These are phyloP conservation scores for Leishmania guyanensis DNA, from an alignment of 208 protist genomes.

Conservation along the genomic window DNA sequence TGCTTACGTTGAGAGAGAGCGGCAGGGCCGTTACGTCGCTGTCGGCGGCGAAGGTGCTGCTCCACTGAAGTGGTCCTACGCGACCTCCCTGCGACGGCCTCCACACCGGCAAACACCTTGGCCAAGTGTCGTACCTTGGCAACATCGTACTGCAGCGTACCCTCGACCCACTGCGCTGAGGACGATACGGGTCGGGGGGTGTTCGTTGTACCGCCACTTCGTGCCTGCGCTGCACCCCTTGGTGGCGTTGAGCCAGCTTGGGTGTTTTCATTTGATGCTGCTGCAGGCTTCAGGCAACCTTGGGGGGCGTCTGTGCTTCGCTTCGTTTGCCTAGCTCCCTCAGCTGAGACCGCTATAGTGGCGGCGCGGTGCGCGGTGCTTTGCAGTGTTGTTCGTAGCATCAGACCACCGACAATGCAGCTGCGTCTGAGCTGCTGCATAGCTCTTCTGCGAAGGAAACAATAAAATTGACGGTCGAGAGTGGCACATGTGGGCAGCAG, in stretches of 20 bases:
- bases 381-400: background rate
- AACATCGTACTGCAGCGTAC: constrained; percentile 23
- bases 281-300: background rate
- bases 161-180: constrained; percentile 14
- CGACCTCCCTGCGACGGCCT: background rate
- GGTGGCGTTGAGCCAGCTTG: background rate
- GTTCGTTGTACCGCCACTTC: background rate
- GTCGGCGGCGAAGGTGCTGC: constrained; percentile 2
- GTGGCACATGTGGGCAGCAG: background rate
- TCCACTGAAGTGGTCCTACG: background rate
- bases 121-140: constrained; percentile 22
- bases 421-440: background rate
- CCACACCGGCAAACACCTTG: constrained; percentile 15
- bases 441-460: background rate
- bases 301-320: background rate
- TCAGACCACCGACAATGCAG: background rate
- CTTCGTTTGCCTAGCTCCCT: background rate
- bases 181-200: background rate
- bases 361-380: background rate
- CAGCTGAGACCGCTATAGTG: background rate
- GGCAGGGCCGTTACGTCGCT: background rate
- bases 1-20: background rate
- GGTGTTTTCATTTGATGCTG: background rate
- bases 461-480: too few relatives aligned
- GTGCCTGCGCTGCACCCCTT: background rate